Base-by-base conservation (phyloP, 768 basidiomycete genomes). In the Rhizopogon salebrosus region DNA sequence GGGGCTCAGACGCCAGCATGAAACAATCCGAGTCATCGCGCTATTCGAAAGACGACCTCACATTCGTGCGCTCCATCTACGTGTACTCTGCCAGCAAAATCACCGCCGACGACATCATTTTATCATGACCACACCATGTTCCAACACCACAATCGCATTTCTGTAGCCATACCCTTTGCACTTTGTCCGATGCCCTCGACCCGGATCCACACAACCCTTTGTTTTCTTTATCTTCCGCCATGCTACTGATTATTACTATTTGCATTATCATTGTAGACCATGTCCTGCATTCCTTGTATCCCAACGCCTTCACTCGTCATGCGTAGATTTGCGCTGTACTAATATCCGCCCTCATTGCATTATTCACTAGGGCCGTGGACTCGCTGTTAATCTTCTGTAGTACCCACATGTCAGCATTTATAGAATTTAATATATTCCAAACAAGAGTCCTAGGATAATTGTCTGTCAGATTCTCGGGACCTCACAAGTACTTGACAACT, bases 41-140 rank as follows among this genome's bases (percentile, higher is more conserved):
- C 37, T 68, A 61, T 42, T 58, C 66, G 48, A 54, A 57, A 4
- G 69, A 75, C 20, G 76, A 76, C 18, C 67, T 81, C 39, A 72
- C 74, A 6, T 75, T 82, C 46, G 65, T 82, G 2, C 77, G 82
- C 38, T 75, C 75, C 9, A 72, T 84, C 50, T 73, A 72, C 36
- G 75, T 84, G 7, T 83, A 75, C 59, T 66, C 75, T 38, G 80
- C 80, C 14, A 64, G 72, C 49, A 84, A 83, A 61, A 53, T 58
- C 23, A 60, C 68, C 34, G 62, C 64, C 40, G 68, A 69, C 39
- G 55, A 57, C 14, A 63, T 41, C 42, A 52, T 62, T 49, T 66
- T 51, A 23, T 18, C 45, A 20, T 49, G 38, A n/a, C 11, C 13
- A 16, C 29, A 13, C 16, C 14, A 27, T 26, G 23, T 24, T 29